These are phyloP conservation scores for Tephrocybe rancida DNA, from an alignment of 768 basidiomycete species.

Conservation along the genomic window DNA sequence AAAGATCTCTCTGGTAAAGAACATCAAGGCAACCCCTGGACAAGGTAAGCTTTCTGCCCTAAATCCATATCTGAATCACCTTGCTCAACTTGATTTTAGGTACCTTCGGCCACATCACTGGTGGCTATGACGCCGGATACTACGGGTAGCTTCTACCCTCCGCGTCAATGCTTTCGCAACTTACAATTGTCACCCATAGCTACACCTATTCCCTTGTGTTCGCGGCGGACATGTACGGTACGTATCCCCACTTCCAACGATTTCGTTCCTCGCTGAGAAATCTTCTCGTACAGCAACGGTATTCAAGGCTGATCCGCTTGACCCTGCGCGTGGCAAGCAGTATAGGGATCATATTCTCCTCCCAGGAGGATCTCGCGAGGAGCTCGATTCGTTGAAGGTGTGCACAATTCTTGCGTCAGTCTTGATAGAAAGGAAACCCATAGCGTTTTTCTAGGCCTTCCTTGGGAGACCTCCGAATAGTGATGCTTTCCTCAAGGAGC, in stretches of 20 bases:
- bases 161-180: background rate
- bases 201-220: constrained; percentile 76
- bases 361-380: constrained; percentile 79
- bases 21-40: constrained; percentile 60
- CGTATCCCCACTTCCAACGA: constrained; percentile 12
- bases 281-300: constrained; percentile 51
- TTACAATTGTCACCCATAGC: constrained; percentile 17
- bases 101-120: constrained; percentile 75
- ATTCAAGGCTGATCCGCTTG: constrained; percentile 81
- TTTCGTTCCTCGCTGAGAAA: background rate
- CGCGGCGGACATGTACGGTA: constrained; percentile 60
- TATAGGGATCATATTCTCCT: constrained; percentile 79
- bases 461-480: constrained; percentile 75
- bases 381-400: constrained; percentile 78
- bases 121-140: constrained; percentile 72
- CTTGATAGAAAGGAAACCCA: background rate
- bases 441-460: constrained; percentile 55
- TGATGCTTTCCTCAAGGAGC: constrained; percentile 71
- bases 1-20: constrained; percentile 68
- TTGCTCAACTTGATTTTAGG: constrained; percentile 28
- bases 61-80: background rate
- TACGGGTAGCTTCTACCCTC: constrained; percentile 49
- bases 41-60: constrained; percentile 43
- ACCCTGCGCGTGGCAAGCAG: constrained; percentile 60
- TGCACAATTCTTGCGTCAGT: constrained; percentile 3